These are phyloP conservation scores for Chamaecyparis obtusa DNA, from an alignment of 75 land plant species.

Conservation along the genomic window DNA sequence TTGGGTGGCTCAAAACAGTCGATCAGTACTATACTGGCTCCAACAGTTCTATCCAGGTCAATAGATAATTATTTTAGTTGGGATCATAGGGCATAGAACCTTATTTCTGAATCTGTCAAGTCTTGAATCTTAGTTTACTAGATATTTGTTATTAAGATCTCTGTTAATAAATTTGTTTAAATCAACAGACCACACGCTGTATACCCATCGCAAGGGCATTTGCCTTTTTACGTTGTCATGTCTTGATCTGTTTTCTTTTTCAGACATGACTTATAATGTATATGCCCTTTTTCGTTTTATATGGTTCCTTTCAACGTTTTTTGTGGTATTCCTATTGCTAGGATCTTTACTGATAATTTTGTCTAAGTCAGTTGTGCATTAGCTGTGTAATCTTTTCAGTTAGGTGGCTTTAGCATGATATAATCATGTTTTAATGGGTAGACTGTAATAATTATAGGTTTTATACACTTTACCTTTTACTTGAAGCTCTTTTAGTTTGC, in stretches of 20 bases:
- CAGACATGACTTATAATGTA: background rate
- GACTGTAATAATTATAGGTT: background rate
- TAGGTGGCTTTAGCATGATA: background rate
- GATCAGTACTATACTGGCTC: constrained; percentile 92
- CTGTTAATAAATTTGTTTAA: background rate
- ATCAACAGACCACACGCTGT: background rate
- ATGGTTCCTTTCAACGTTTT: background rate
- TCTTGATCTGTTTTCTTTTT: background rate
- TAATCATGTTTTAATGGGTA: background rate
- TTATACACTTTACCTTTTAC: background rate
- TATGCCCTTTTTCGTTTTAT: background rate
- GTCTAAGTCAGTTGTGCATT: background rate
- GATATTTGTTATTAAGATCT: background rate
- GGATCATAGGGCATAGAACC: background rate
- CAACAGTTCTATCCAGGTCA: constrained; percentile 84
- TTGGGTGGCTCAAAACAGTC: constrained; percentile 95
- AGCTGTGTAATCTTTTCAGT: background rate
- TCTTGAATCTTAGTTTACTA: background rate
- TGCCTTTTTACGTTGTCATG: background rate
- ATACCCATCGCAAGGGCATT: background rate
- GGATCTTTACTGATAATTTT: background rate
- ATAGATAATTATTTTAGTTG: background rate
- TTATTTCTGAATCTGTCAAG: background rate
- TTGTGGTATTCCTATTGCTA: background rate
- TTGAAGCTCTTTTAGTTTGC: background rate